These are phyloP conservation scores for Zizania palustris DNA, from an alignment of 202 grass and related monocot species.

Conservation along the genomic window DNA sequence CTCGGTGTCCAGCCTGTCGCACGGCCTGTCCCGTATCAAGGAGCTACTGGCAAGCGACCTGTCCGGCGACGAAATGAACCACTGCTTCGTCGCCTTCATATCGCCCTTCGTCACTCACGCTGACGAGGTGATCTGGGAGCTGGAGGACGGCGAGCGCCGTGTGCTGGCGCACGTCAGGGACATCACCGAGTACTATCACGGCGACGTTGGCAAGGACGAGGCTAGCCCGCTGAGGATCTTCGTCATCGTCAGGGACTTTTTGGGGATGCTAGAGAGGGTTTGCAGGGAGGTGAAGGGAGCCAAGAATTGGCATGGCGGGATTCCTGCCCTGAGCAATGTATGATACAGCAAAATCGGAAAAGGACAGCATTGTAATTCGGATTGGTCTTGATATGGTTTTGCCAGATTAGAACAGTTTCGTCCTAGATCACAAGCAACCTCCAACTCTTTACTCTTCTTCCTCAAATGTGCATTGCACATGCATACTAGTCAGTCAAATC, in stretches of 20 bases:
- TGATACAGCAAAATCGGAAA: background rate
- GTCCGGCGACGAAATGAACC: constrained; percentile 35
- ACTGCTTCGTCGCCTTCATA: constrained; percentile 61
- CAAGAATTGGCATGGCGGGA: constrained; percentile 45
- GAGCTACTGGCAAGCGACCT: constrained; percentile 45
- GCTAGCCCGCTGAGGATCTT: constrained; percentile 80
- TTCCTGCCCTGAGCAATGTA: constrained; percentile 31
- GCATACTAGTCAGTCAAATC: background rate
- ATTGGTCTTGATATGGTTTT: constrained; percentile 31
- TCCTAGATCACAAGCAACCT: constrained; percentile 14
- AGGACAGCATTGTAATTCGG: constrained; percentile 40
- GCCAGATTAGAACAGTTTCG: constrained; percentile 17
- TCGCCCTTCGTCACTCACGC: constrained; percentile 57
- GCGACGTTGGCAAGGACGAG: constrained; percentile 81
- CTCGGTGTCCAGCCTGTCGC: constrained; percentile 63
- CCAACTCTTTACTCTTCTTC: background rate
- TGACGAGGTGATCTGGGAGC: constrained; percentile 61
- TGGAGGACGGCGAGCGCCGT: constrained; percentile 64
- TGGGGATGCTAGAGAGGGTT: constrained; percentile 78
- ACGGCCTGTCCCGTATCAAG: constrained; percentile 61
- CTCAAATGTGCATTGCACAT: background rate
- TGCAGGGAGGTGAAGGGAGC: constrained; percentile 71
- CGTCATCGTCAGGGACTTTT: constrained; percentile 90
- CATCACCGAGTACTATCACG: constrained; percentile 95
- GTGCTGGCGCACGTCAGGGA: constrained; percentile 81